phyloP scores from a whole-genome alignment of 805 yeast species.

The Geotrichum ghanense region DNA sequence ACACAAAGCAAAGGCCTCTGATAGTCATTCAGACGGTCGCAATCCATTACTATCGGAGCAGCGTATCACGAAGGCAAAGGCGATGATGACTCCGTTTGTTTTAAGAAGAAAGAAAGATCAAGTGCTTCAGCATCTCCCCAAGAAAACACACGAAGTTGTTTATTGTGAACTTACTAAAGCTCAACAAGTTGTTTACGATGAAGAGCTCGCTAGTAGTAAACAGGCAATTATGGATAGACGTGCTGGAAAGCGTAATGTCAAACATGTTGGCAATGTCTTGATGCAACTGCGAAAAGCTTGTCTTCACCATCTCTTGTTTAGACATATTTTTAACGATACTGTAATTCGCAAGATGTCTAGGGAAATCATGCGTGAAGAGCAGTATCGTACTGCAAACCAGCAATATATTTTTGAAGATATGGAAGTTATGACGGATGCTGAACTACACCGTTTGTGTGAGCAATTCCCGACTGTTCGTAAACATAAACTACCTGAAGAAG shows the following conservation, averaged over 20 bases:
- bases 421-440: conserved; percentile 90
- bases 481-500: conserved; percentile 41
- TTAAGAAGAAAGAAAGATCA: conserved; percentile 85
- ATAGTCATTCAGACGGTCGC: conserved; percentile 31
- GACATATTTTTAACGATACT: conserved; percentile 49
- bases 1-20: conserved; percentile 69
- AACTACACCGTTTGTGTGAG: conserved; percentile 62
- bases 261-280: conserved; percentile 53
- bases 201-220: conserved; percentile 36
- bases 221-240: conserved; percentile 21
- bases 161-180: conserved; percentile 49
- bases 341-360: conserved; percentile 56
- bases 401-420: conserved; percentile 82
- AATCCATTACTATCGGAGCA: conserved; percentile 82
- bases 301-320: conserved; percentile 78
- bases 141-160: conserved; percentile 52
- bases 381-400: conserved; percentile 64
- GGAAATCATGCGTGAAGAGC: conserved; percentile 70
- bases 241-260: conserved; percentile 18
- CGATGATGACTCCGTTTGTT: conserved; percentile 98
- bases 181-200: conserved; percentile 51
- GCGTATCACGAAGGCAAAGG: conserved; percentile 85
- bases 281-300: conserved; percentile 91
- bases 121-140: conserved; percentile 81
- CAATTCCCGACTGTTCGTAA: conserved; percentile 57